phyloP scores from a whole-genome alignment of 495 filamentous ascomycete genomes.

The Aspergillus conjunctus region DNA sequence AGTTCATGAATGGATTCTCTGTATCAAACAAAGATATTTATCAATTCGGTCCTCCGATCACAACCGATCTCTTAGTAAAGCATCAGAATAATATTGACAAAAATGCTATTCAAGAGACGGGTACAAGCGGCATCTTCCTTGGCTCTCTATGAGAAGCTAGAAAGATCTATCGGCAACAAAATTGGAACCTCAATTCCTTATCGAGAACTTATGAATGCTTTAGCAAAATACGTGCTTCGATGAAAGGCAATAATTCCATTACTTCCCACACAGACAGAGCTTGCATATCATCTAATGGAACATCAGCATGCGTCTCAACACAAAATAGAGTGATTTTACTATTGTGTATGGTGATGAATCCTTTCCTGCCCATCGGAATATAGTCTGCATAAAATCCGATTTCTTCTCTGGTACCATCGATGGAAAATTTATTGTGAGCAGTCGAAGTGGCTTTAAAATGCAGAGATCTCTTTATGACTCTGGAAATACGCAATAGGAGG shows the following conservation, averaged over 20 bases:
- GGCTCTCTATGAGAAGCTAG: too few relatives aligned
- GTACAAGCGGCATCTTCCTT: too few relatives aligned
- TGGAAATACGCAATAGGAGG: slow-evolving; percentile 21
- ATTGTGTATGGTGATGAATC: slow-evolving; percentile 18
- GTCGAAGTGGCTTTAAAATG: neutral
- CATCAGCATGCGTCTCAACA: slow-evolving; percentile 5
- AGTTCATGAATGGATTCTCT: too few relatives aligned
- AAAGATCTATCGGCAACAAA: too few relatives aligned
- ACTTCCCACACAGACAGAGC: too few relatives aligned
- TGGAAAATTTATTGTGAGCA: neutral
- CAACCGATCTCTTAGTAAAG: too few relatives aligned
- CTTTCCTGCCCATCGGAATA: slow-evolving; percentile 25
- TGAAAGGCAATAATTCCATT: too few relatives aligned
- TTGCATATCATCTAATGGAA: neutral
- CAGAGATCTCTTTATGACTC: neutral
- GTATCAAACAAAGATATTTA: too few relatives aligned
- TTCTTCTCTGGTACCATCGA: slow-evolving; percentile 18
- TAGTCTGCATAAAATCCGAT: slow-evolving; percentile 22
- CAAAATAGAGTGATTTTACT: slow-evolving; percentile 26
- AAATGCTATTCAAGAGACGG: too few relatives aligned
- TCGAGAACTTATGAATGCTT: neutral
- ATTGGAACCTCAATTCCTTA: too few relatives aligned
- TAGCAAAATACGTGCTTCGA: neutral
- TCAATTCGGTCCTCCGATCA: too few relatives aligned
- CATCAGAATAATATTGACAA: too few relatives aligned